Conservation (phyloP, 202 grass and related monocot species). For the Schoenoplectus tabernaemontani region DNA sequence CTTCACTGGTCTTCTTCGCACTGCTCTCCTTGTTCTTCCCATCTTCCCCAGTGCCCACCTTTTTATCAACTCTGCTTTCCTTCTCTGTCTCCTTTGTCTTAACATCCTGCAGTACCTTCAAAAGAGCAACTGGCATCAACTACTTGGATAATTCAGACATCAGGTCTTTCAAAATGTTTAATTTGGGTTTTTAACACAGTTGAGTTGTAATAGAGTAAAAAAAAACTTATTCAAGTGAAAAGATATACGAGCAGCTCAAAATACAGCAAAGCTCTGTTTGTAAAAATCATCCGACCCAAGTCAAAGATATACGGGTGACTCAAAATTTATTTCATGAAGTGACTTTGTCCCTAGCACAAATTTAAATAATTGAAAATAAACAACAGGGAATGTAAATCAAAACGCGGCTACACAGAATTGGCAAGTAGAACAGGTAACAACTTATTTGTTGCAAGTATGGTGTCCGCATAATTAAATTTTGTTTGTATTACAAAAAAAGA, state of each 20-base stretch:
- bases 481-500: background rate
- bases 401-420: background rate
- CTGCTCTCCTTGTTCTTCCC: constrained; percentile 24
- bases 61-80: constrained; percentile 28
- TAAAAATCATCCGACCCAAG: background rate
- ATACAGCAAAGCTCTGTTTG: background rate
- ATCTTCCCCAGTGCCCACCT: constrained; percentile 23
- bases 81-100: constrained; percentile 34
- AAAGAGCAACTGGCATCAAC: constrained; percentile 8
- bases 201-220: background rate
- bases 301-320: background rate
- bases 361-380: background rate
- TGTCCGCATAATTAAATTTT: background rate
- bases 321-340: background rate
- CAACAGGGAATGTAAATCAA: background rate
- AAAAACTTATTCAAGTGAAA: background rate
- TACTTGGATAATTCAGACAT: background rate
- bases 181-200: background rate
- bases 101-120: constrained; percentile 35
- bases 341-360: background rate
- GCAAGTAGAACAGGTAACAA: background rate
- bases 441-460: background rate
- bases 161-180: background rate
- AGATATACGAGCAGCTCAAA: background rate
- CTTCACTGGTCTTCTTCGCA: constrained; percentile 29